These are phyloP conservation scores for Xenoacremonium recifei DNA, from an alignment of 2,329 filamentous ascomycete species.

Conservation along the genomic window DNA sequence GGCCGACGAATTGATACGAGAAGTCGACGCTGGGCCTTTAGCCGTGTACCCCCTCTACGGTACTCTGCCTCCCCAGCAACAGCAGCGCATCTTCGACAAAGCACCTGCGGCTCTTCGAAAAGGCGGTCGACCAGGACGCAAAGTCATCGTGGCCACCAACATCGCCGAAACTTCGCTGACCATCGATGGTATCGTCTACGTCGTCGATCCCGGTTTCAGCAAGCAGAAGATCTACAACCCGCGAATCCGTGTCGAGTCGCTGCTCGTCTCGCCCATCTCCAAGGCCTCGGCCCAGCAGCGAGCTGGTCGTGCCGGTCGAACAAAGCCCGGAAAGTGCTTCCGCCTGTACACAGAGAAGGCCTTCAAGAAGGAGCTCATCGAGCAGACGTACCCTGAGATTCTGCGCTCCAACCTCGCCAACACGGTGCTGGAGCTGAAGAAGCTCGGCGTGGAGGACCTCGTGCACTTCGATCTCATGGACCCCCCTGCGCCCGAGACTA, in stretches of 20 bases:
- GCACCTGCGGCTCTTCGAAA: slow-evolving; percentile 71
- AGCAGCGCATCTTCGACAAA: slow-evolving; percentile 92
- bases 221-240: slow-evolving; percentile 99
- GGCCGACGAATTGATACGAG: slow-evolving; percentile 85
- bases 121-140: slow-evolving; percentile 84
- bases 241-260: slow-evolving; percentile 90
- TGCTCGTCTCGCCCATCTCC: slow-evolving; percentile 96
- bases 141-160: slow-evolving; percentile 93
- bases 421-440: slow-evolving; percentile 95
- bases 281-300: slow-evolving; percentile 96
- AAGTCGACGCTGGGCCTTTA: slow-evolving; percentile 87
- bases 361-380: slow-evolving; percentile 97
- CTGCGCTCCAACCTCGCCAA: slow-evolving; percentile 91
- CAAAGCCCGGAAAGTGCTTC: slow-evolving; percentile 97
- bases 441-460: slow-evolving; percentile 90
- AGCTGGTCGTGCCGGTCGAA: slow-evolving; percentile 98
- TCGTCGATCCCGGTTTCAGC: slow-evolving; percentile 98
- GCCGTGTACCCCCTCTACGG: slow-evolving; percentile 93
- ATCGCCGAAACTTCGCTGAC: slow-evolving; percentile 97
- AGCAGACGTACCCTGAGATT: slow-evolving; percentile 96
- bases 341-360: slow-evolving; percentile 91
- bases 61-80: slow-evolving; percentile 85
- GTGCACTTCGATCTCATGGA: slow-evolving; percentile 99
- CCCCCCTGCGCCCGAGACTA: slow-evolving; percentile 92
- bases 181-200: slow-evolving; percentile 98